Conservation (phyloP, 2,329 filamentous ascomycete genomes). For the Furcasterigmium sp. region DNA sequence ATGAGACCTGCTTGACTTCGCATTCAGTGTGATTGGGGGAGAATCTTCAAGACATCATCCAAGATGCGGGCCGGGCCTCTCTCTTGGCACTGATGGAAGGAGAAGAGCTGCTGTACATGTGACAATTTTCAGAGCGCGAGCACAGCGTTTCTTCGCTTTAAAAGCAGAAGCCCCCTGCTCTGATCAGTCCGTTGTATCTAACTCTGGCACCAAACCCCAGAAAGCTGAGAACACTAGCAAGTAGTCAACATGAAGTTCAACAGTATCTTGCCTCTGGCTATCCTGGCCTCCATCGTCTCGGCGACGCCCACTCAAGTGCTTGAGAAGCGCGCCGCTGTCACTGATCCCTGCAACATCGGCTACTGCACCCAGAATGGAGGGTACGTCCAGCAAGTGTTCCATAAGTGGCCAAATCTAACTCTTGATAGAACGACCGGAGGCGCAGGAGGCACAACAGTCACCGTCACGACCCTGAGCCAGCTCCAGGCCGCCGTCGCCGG, state of each 20-base stretch:
- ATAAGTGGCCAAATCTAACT: background rate
- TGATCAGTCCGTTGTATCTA: too few species aligned
- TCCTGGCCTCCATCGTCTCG: conserved; percentile 4
- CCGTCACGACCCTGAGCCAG: conserved; percentile 39
- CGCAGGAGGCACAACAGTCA: conserved; percentile 21
- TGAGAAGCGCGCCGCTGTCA: conserved; percentile 8
- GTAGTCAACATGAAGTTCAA: conserved; percentile 4
- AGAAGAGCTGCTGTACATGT: too few species aligned
- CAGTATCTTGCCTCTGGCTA: conserved; percentile 2
- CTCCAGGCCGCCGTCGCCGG: conserved; percentile 37
- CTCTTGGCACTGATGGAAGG: too few species aligned
- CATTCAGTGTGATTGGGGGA: too few species aligned
- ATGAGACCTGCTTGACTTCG: too few species aligned
- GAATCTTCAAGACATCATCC: too few species aligned
- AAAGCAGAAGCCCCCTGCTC: too few species aligned
- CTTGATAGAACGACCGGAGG: conserved; percentile 7
- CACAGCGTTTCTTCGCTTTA: too few species aligned
- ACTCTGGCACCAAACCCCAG: too few species aligned
- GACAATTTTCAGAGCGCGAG: too few species aligned
- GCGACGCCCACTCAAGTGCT: conserved; percentile 6
- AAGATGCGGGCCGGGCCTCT: too few species aligned
- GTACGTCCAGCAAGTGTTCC: background rate
- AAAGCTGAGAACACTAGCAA: too few species aligned
- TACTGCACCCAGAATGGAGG: conserved; percentile 12
- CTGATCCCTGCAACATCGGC: conserved; percentile 10